phyloP scores from a whole-genome alignment of 164 flowering plant species.

The Umbellularia californica region DNA sequence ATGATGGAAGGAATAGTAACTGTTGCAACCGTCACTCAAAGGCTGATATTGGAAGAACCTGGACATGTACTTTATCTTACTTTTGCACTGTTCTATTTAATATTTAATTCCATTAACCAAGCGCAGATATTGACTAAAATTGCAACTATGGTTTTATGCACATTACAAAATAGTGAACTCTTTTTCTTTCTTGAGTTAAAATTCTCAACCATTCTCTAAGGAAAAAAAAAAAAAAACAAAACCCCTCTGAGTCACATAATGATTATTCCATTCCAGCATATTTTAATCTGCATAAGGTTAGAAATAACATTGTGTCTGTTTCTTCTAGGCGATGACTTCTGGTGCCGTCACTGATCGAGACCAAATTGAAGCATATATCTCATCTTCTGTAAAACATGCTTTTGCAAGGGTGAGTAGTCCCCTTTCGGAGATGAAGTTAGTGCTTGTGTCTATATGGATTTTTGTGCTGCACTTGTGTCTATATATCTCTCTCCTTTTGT shows the following conservation, averaged over 20 bases:
- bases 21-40: slow-evolving; percentile 60
- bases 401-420: slow-evolving; percentile 67
- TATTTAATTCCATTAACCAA: background rate
- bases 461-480: background rate
- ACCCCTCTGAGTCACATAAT: background rate
- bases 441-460: background rate
- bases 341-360: slow-evolving; percentile 49
- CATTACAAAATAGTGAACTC: background rate
- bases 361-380: slow-evolving; percentile 72
- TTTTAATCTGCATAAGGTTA: background rate
- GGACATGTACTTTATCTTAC: slow-evolving; percentile 22
- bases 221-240: no score
- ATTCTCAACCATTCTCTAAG: no score
- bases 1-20: slow-evolving; percentile 65
- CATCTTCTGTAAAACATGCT: slow-evolving; percentile 66
- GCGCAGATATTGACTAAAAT: background rate
- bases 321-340: slow-evolving; percentile 46
- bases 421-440: background rate
- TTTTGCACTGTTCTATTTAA: background rate
- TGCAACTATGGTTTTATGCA: background rate
- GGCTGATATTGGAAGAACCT: slow-evolving; percentile 81
- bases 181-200: background rate
- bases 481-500: no score
- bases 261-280: background rate
- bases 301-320: background rate